phyloP scores from a whole-genome alignment of 768 basidiomycete species.

The Xerocomellus amylosporus region DNA sequence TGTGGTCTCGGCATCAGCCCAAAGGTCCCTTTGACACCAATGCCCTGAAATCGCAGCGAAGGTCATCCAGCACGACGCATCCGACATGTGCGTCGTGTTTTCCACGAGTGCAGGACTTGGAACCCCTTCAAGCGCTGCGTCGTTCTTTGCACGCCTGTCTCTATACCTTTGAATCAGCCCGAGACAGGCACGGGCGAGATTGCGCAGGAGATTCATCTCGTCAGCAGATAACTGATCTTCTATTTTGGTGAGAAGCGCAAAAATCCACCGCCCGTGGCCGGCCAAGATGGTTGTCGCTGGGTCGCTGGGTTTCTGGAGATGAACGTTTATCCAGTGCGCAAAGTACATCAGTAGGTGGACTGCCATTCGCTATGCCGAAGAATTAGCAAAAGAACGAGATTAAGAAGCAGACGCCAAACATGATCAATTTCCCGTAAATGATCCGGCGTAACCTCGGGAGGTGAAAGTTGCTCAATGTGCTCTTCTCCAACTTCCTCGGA shows the following conservation, averaged over 20 bases:
- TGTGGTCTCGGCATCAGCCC: constrained; percentile 68
- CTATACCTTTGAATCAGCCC: constrained; percentile 40
- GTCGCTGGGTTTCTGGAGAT: constrained; percentile 45
- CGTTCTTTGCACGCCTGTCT: constrained; percentile 22
- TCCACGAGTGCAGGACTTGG: neutral
- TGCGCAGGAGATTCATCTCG: constrained; percentile 74
- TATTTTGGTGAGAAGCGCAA: constrained; percentile 64
- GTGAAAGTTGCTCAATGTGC: constrained; percentile 20
- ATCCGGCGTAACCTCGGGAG: constrained; percentile 58
- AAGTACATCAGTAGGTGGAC: constrained; percentile 83
- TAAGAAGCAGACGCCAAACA: constrained; percentile 38
- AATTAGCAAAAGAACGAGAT: constrained; percentile 6
- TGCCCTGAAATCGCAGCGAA: constrained; percentile 59
- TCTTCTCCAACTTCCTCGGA: neutral
- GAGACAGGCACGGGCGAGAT: constrained; percentile 69
- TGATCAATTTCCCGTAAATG: constrained; percentile 63
- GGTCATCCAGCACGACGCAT: constrained; percentile 70
- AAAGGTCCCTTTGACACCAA: constrained; percentile 81
- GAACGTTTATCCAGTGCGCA: constrained; percentile 70
- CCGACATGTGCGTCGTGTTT: constrained; percentile 35
- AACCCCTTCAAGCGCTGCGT: constrained; percentile 4
- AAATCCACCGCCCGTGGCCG: constrained; percentile 74
- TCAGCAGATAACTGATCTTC: constrained; percentile 71
- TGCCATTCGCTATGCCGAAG: constrained; percentile 51
- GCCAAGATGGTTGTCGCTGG: constrained; percentile 44